Percentiles rank a stretch among this genome's conserved stretches.
These are phyloP conservation scores for Arctium minus DNA, from an alignment of 129 eudicot genomes.

Conservation along the genomic window DNA sequence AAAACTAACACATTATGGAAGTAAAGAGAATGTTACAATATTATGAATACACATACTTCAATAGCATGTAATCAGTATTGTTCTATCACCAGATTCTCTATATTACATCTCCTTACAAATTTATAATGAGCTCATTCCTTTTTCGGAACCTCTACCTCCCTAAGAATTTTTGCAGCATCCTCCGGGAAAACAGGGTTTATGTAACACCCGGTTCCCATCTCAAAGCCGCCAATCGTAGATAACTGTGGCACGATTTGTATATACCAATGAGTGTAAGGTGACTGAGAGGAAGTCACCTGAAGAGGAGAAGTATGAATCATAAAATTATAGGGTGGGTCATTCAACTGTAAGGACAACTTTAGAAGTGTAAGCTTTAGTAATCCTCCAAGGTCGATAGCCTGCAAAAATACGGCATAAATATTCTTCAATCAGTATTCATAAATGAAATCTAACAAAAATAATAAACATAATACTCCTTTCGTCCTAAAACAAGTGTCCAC, in stretches of 20 bases:
- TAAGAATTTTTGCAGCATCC: conserved; percentile 79
- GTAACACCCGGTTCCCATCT: conserved; percentile 83
- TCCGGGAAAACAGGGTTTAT: conserved; percentile 94
- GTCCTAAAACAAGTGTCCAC: background rate
- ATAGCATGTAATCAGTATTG: background rate
- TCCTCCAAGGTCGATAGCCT: conserved; percentile 91
- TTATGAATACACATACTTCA: background rate
- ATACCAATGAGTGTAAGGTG: conserved; percentile 75
- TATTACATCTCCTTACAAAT: background rate
- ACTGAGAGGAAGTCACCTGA: conserved; percentile 33
- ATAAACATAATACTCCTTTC: background rate
- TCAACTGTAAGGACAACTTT: conserved; percentile 73
- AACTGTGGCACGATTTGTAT: conserved; percentile 86
- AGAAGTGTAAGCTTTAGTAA: conserved; percentile 67
- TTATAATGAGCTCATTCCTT: conserved; percentile 10
- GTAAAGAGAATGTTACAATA: background rate
- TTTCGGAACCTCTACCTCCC: conserved; percentile 43
- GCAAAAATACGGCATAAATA: conserved; percentile 23
- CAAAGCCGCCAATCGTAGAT: conserved; percentile 73
- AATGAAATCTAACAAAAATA: background rate
- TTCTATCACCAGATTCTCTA: background rate
- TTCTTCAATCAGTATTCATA: background rate
- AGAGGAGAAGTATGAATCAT: conserved; percentile 90
- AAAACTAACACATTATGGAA: background rate
- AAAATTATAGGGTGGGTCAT: conserved; percentile 87